These are phyloP conservation scores for Lenzites betulinus DNA, from an alignment of 768 basidiomycete genomes.

Conservation along the genomic window DNA sequence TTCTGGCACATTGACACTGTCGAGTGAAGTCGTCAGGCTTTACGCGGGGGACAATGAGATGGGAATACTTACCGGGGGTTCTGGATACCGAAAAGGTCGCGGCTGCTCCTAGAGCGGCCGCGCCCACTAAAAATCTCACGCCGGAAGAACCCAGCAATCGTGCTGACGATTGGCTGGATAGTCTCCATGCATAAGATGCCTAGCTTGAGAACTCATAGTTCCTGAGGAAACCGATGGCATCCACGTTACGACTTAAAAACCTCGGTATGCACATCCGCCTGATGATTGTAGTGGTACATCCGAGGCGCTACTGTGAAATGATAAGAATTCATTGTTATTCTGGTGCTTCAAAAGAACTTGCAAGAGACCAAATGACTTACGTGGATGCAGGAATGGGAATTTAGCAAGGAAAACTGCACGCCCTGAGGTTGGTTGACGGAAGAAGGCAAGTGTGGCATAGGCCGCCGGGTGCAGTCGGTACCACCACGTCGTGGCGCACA, in stretches of 20 bases:
- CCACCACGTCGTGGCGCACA: neutral
- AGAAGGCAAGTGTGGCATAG: neutral
- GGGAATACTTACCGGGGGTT: neutral
- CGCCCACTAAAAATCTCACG: slow-evolving; percentile 6
- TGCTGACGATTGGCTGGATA: neutral
- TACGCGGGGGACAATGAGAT: neutral
- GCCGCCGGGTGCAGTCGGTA: neutral
- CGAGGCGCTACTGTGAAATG: too few relatives aligned
- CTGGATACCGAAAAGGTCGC: neutral
- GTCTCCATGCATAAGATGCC: neutral
- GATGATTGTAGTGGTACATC: too few relatives aligned
- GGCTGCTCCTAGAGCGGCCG: slow-evolving; percentile 10
- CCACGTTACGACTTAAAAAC: too few relatives aligned
- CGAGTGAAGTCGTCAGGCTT: neutral
- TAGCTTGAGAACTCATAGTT: too few relatives aligned
- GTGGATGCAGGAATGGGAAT: neutral
- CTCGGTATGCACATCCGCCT: too few relatives aligned
- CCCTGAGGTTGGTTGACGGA: too few relatives aligned
- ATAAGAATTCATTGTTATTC: too few relatives aligned
- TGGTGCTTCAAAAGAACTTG: too few relatives aligned
- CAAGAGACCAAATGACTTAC: neutral
- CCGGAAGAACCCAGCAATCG: neutral
- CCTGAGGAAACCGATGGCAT: too few relatives aligned
- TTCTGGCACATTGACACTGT: neutral
- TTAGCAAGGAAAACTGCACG: too few relatives aligned